Evolutionary conservation across 352 stramenopile species (phyloP), one percentile per base, ranked within the genome.

Genomic region (Phytopythium sindhum): DNA sequence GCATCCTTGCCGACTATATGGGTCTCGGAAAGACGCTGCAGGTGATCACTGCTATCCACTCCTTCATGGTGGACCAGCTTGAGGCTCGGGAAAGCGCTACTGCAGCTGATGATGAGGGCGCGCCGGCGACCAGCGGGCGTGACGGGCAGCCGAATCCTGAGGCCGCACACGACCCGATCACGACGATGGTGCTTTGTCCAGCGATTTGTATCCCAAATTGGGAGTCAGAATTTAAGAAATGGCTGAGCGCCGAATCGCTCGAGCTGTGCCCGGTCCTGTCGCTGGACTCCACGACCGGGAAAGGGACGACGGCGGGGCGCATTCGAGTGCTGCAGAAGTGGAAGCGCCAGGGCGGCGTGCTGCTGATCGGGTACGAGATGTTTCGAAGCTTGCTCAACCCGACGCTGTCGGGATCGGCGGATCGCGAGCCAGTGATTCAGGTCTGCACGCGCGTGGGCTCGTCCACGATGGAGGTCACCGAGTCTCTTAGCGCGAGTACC

Each of bases 131-230:
- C 50, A 39, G 10, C 45, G 26, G 17, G 42, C 1, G 1, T 10
- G 28, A 44, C 44, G 37, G 67, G n/a, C 56, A 62, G 4, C 39
- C 8, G 37, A 17, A 33, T 14, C 21, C 67, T 3, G 57, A 63
- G 15, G 37, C 61, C 3, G 47, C 72, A 15, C 50, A 14, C 11
- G 15, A 24, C 7, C 69, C 70, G 15, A 66, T 64, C 39, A 89
- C 84, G 12, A 80, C 87, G 24, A 75, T 99, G 72, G 89, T 99
- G 33, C 78, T 99, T 28, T 98, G 95, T 63, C 97, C 97, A 4
- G 98, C 96, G 37, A 98, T 96, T 54, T 93, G 98, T 48, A 96
- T 99, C 56, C 96, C 96, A 39, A 99, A 99, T 72, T 99, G 97
- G 96, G 84, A 98, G 64, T 88, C 91, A 62, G 97, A 99, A 80